A percentile compares a stretch with the other conserved stretches of the same genome.
These are phyloP conservation scores for Albugo laibachii DNA, from an alignment of 352 stramenopile genomes.

Conservation along the genomic window DNA sequence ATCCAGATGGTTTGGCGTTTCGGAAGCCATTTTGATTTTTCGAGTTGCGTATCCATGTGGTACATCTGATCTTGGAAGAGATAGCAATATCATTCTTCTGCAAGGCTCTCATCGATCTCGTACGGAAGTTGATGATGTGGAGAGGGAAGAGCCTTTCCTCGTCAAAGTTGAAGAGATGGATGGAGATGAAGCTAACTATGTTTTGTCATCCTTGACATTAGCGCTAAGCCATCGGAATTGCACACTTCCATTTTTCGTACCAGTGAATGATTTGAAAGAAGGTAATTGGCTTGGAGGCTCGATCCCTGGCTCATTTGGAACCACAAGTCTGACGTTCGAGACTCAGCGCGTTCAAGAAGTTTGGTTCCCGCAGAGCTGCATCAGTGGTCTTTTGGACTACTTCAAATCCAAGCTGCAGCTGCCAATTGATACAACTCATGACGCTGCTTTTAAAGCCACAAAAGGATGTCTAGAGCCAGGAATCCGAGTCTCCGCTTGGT, in stretches of 20 bases:
- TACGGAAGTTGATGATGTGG: constrained; percentile 5
- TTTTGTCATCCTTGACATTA: constrained; percentile 51
- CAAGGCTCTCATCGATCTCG: neutral
- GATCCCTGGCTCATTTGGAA: constrained; percentile 43
- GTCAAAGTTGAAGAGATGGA: constrained; percentile 14
- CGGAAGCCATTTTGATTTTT: too few relatives aligned
- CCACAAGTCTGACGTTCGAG: constrained; percentile 56
- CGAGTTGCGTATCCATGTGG: too few relatives aligned
- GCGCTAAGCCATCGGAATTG: constrained; percentile 67
- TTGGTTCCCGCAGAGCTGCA: constrained; percentile 37
- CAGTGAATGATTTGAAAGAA: constrained; percentile 25
- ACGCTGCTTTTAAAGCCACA: neutral
- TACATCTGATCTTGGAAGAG: too few relatives aligned
- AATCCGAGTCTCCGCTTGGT: constrained; percentile 46
- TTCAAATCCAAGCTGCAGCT: constrained; percentile 69
- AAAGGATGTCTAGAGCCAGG: constrained; percentile 19
- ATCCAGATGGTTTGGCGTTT: too few relatives aligned
- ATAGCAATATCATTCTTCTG: neutral
- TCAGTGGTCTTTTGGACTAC: constrained; percentile 58
- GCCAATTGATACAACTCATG: constrained; percentile 11
- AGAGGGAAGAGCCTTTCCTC: constrained; percentile 13
- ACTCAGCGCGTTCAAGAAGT: constrained; percentile 51
- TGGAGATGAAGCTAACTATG: constrained; percentile 33
- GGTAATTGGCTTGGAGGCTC: constrained; percentile 45
- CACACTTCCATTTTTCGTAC: constrained; percentile 58